Evolutionary conservation across 495 filamentous ascomycete species (phyloP).

Genomic region (Aspergillus avenaceus): DNA sequence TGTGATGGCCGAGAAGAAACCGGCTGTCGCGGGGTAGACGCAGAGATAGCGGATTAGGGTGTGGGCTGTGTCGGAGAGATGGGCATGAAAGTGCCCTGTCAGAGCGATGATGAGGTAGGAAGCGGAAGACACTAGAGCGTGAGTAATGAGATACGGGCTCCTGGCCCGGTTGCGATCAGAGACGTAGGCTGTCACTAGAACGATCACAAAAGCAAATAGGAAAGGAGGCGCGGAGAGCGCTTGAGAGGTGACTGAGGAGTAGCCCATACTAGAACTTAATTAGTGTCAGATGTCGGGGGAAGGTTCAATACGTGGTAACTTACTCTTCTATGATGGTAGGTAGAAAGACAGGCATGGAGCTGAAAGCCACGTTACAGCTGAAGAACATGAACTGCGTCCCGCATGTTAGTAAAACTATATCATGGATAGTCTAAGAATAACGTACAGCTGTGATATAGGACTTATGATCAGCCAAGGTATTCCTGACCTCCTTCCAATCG

Average conservation of each 20-base stretch:
- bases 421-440: not conserved
- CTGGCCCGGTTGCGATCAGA: conserved; percentile 47
- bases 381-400: conserved; percentile 49
- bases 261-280: conserved; percentile 39
- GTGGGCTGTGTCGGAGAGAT: conserved; percentile 22
- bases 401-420: not conserved
- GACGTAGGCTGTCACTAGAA: conserved; percentile 45
- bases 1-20: conserved; percentile 60
- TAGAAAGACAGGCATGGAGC: conserved; percentile 55
- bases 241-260: conserved; percentile 44
- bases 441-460: conserved; percentile 64
- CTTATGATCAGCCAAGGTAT: conserved; percentile 57
- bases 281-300: not conserved
- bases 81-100: conserved; percentile 35
- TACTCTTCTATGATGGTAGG: conserved; percentile 57
- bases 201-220: conserved; percentile 48
- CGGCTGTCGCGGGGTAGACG: conserved; percentile 53
- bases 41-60: conserved; percentile 49
- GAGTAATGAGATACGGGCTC: conserved; percentile 46
- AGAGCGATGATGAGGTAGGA: conserved; percentile 58
- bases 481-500: conserved; percentile 49
- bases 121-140: conserved; percentile 50
- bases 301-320: conserved; percentile 6
- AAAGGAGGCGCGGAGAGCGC: conserved; percentile 57
- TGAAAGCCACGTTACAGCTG: conserved; percentile 56